These are phyloP conservation scores for Cyclospora cayetanensis DNA, from an alignment of 169 alveolate species.

Conservation along the genomic window DNA sequence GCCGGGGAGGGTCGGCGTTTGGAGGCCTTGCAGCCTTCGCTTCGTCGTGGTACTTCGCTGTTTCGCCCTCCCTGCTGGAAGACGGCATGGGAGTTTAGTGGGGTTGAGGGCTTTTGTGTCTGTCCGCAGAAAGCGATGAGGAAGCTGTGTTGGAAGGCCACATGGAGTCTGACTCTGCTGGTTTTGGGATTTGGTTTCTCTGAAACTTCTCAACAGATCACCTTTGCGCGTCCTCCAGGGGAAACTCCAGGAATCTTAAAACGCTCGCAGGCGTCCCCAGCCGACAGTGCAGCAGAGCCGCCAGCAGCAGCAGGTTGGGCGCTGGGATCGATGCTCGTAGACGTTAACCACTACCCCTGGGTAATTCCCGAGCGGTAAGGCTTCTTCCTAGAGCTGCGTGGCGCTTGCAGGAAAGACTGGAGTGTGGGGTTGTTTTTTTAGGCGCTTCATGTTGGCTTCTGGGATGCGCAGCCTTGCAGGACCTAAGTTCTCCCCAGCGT, in stretches of 20 bases:
- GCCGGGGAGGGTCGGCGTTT: not conserved
- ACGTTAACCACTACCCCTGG: slow-evolving; percentile 59
- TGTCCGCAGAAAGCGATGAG: slow-evolving; percentile 25
- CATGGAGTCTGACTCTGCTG: slow-evolving; percentile 50
- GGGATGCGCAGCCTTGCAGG: too few species aligned
- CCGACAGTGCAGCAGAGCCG: not conserved
- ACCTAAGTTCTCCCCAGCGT: too few species aligned
- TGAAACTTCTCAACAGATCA: not conserved
- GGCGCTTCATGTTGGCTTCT: not conserved
- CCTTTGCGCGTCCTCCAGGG: not conserved
- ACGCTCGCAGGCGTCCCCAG: not conserved
- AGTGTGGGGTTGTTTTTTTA: not conserved
- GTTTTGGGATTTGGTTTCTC: slow-evolving; percentile 59
- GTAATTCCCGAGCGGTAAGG: slow-evolving; percentile 41
- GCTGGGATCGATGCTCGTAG: slow-evolving; percentile 59
- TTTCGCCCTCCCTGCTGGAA: too few species aligned
- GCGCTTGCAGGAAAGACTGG: not conserved
- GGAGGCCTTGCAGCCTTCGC: too few species aligned
- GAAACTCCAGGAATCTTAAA: not conserved
- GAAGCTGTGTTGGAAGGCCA: slow-evolving; percentile 67
- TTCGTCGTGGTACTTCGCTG: too few species aligned
- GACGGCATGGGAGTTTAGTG: not conserved
- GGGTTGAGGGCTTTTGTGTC: not conserved
- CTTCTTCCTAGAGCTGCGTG: not conserved
- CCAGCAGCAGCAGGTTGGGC: slow-evolving; percentile 59